Evolutionary conservation across 2,329 filamentous ascomycete species (phyloP).

Genomic region (Penicillium psychrosexuale): DNA sequence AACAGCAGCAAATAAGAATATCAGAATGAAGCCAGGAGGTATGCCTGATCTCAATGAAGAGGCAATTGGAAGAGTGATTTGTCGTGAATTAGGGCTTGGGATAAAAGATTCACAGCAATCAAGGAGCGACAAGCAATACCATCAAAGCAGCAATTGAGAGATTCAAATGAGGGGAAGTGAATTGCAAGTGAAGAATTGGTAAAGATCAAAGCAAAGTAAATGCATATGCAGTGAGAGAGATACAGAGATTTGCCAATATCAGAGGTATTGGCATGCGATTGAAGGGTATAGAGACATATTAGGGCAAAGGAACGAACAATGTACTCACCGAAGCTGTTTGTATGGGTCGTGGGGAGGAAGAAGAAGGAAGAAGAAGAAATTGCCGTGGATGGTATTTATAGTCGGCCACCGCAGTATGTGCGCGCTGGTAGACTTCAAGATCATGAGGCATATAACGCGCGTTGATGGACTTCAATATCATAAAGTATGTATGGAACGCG

Average conservation of each 20-base stretch:
- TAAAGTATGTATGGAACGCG: neutral
- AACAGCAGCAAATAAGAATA: neutral
- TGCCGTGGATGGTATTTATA: neutral
- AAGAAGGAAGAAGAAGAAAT: neutral
- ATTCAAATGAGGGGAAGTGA: neutral
- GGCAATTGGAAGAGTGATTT: neutral
- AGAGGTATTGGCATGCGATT: neutral
- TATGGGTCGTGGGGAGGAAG: neutral
- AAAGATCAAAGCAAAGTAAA: neutral
- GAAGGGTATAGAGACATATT: neutral
- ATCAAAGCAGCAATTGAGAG: neutral
- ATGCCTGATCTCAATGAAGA: neutral
- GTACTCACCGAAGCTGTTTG: neutral
- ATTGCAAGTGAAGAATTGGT: neutral
- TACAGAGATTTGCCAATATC: neutral
- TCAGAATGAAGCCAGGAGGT: neutral
- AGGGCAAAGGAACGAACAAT: neutral
- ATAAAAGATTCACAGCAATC: neutral
- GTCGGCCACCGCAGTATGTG: neutral
- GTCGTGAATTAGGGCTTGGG: neutral
- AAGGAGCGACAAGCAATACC: neutral
- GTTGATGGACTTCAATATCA: neutral
- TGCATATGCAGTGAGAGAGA: neutral
- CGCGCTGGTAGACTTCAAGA: neutral
- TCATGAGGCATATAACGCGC: neutral